Base-by-base conservation (phyloP, 805 yeast species). In the Nakazawaea wyomingensis region DNA sequence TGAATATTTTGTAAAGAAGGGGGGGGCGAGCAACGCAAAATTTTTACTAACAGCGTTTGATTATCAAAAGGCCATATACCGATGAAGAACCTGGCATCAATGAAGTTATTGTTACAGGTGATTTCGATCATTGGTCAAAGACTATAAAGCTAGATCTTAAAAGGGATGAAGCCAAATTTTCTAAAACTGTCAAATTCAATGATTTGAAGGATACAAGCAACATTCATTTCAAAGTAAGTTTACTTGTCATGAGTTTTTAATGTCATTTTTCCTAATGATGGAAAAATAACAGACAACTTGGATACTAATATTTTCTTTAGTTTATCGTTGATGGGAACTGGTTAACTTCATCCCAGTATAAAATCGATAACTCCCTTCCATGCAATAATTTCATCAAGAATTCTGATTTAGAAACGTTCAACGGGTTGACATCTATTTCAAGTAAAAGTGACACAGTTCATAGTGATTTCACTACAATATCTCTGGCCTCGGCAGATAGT, bases 261-360 rank as follows among this genome's bases (percentile, higher is more conserved):
- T 17, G 4, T 10, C 11, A 17, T 6, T 10, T 29, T n/a, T 27
- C 11, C 3, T 3, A 8, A n/a, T 16, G 11, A 4, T 2, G 10
- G 18, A 20, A 18, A 32, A 36, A 39, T 39, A 37, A 37, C 37
- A 13, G 40, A 61, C n/a, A n/a, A n/a, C n/a, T n/a, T n/a, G 11
- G 27, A 9, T 24, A 11, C 11, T 24, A 9, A 9, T 24, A 11
- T 24, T 11, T 38, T 67, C 61, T n/a, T 21, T 62, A 73, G 64
- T 82, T 75, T 55, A 74, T 83, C 44, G 89, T 82, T 34, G 89
- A 82, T 57, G 87, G 82, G 36, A 73, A 72, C 36, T 83, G 89
- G 89, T 55, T 59, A 14, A 59, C 64, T 17, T 69, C 69, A 43
- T 18, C 47, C 9, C 32, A 29, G 11, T 44, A 44, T 31, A 44